A percentile compares a stretch with the other conserved stretches of the same genome.
phyloP scores from a whole-genome alignment of 306 rosid genomes.

The Vicia sativa region DNA sequence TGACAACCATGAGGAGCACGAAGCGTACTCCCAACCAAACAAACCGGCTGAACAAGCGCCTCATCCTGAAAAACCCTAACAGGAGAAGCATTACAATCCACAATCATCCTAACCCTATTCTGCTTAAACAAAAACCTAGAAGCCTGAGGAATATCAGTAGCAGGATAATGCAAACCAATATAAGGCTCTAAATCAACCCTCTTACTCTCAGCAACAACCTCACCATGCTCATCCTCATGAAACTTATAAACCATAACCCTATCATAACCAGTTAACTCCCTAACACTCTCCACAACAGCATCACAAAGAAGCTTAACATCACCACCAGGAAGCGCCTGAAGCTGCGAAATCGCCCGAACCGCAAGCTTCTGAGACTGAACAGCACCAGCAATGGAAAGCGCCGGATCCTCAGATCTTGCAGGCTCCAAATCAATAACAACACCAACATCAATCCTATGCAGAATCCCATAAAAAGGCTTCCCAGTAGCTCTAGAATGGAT shows the following conservation, averaged over 20 bases:
- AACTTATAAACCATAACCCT: slow-evolving; percentile 96
- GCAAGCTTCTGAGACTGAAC: slow-evolving; percentile 98
- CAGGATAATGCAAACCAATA: slow-evolving; percentile 92
- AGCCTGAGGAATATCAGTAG: slow-evolving; percentile 96
- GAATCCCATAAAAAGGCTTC: slow-evolving; percentile 87
- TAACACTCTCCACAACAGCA: slow-evolving; percentile 79
- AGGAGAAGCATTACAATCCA: slow-evolving; percentile 74
- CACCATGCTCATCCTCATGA: slow-evolving; percentile 99
- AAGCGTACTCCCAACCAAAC: slow-evolving; percentile 93
- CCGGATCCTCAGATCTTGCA: slow-evolving; percentile 84
- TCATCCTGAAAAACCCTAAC: slow-evolving; percentile 78
- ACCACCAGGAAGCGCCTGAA: slow-evolving; percentile 89
- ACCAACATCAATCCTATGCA: slow-evolving; percentile 87
- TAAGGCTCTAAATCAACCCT: slow-evolving; percentile 87
- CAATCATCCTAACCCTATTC: slow-evolving; percentile 96
- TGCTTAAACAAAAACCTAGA: slow-evolving; percentile 97
- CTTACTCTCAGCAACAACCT: slow-evolving; percentile 92
- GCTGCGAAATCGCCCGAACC: slow-evolving; percentile 79
- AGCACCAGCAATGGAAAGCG: slow-evolving; percentile 94
- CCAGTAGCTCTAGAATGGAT: slow-evolving; percentile 76
- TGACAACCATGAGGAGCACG: slow-evolving; percentile 96
- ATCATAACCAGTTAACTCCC: slow-evolving; percentile 84
- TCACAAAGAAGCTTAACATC: slow-evolving; percentile 77
- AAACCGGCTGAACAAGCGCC: slow-evolving; percentile 76
- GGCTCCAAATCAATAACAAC: slow-evolving; percentile 95